Conservation (phyloP, 1,139 yeast species). For the Suhomyces guaymorum region DNA sequence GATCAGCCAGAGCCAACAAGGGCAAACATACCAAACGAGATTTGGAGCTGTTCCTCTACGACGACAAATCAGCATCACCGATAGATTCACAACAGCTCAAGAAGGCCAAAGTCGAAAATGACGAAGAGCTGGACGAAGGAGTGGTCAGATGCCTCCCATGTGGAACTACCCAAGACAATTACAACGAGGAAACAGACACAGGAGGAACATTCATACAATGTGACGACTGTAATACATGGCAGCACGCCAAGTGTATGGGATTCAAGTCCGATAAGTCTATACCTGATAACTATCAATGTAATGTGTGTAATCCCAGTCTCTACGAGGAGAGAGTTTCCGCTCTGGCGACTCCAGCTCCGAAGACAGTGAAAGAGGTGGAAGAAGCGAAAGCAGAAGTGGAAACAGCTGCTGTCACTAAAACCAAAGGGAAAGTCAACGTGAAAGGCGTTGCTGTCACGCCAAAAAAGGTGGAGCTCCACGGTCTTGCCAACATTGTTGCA, state of each 20-base stretch:
- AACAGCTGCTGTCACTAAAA: too few species aligned
- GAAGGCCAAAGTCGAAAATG: too few species aligned
- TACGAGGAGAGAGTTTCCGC: too few species aligned
- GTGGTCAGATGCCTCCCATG: slow-evolving; percentile 65
- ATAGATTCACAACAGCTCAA: too few species aligned
- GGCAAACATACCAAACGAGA: slow-evolving; percentile 41
- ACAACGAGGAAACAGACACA: slow-evolving; percentile 58
- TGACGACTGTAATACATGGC: slow-evolving; percentile 81
- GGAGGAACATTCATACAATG: slow-evolving; percentile 77
- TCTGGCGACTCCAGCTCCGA: too few species aligned
- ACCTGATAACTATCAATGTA: slow-evolving; percentile 37
- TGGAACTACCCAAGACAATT: slow-evolving; percentile 64
- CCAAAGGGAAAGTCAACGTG: slow-evolving; percentile 1
- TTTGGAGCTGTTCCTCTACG: slow-evolving; percentile 23
- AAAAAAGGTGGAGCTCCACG: slow-evolving; percentile 1
- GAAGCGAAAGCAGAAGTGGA: too few species aligned
- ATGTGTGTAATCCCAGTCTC: slow-evolving; percentile 24
- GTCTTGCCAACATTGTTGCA: slow-evolving; percentile 15
- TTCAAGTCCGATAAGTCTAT: slow-evolving; percentile 30
- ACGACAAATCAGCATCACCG: too few species aligned
- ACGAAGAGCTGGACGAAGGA: too few species aligned
- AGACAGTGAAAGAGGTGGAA: too few species aligned
- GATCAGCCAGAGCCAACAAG: slow-evolving; percentile 42
- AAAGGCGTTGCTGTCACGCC: not conserved
- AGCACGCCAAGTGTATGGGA: slow-evolving; percentile 75